Percentiles rank a stretch among this genome's conserved stretches.
phyloP scores from a whole-genome alignment of 257 asterid genomes.

The Lycium ferocissimum region DNA sequence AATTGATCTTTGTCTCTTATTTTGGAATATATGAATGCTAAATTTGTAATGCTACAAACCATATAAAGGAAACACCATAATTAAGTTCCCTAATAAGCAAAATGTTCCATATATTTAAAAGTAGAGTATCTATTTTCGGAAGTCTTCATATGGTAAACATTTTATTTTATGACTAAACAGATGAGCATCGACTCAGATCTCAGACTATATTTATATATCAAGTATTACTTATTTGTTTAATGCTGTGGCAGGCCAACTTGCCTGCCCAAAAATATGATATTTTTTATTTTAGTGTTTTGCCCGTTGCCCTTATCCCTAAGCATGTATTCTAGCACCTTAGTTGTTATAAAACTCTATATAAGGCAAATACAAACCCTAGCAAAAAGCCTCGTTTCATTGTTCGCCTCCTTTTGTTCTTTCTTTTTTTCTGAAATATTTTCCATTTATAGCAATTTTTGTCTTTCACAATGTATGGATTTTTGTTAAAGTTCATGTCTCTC shows the following conservation, averaged over 20 bases:
- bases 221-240: background rate
- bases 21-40: background rate
- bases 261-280: background rate
- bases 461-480: background rate
- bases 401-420: background rate
- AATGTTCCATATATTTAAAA: background rate
- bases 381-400: background rate
- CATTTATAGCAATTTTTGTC: background rate
- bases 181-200: too few relatives aligned
- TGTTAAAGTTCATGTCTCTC: background rate
- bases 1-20: too few relatives aligned
- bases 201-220: too few relatives aligned
- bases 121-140: background rate
- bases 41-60: background rate
- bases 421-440: background rate
- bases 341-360: background rate
- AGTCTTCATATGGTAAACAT: background rate
- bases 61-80: background rate
- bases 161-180: too few relatives aligned
- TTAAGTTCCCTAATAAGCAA: background rate
- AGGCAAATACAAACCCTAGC: slow-evolving; percentile 13
- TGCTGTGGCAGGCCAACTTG: background rate
- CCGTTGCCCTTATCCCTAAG: background rate
- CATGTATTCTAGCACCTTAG: background rate
- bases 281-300: background rate